These are phyloP conservation scores for Sequoiadendron giganteum DNA, from an alignment of 75 land plant species.

Conservation along the genomic window DNA sequence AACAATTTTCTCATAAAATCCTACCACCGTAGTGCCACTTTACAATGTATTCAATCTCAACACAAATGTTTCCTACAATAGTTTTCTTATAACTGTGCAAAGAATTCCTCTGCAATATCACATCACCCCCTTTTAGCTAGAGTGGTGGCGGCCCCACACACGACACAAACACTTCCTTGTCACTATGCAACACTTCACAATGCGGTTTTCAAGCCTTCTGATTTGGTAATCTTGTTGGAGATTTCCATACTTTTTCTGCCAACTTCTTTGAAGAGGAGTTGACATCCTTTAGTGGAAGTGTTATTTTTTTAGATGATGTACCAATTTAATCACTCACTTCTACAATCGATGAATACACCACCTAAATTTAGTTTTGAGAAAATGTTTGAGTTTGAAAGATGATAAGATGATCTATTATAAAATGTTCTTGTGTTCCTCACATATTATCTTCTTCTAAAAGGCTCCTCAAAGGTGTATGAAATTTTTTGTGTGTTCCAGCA, in stretches of 20 bases:
- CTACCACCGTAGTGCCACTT: too few species aligned
- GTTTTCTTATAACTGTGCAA: too few species aligned
- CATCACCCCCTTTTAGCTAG: too few species aligned
- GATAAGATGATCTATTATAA: background rate
- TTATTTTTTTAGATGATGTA: background rate
- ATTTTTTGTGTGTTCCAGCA: background rate
- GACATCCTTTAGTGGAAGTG: background rate
- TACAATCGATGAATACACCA: background rate
- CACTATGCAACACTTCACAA: too few species aligned
- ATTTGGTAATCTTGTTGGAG: conserved; percentile 11
- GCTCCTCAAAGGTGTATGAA: conserved; percentile 2
- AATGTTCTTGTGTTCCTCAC: background rate
- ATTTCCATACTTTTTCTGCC: conserved; percentile 6
- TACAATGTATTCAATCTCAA: too few species aligned
- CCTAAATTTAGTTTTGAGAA: background rate
- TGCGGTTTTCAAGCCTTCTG: too few species aligned
- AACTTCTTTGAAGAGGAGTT: background rate
- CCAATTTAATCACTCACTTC: background rate
- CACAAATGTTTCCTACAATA: too few species aligned
- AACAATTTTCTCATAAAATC: too few species aligned
- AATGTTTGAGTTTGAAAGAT: background rate
- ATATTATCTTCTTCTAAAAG: background rate
- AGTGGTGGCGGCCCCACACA: too few species aligned
- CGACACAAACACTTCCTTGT: too few species aligned
- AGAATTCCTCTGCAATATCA: too few species aligned